Conservation (phyloP, 2,329 filamentous ascomycete genomes). For the Dryadomyces quercivorus region DNA sequence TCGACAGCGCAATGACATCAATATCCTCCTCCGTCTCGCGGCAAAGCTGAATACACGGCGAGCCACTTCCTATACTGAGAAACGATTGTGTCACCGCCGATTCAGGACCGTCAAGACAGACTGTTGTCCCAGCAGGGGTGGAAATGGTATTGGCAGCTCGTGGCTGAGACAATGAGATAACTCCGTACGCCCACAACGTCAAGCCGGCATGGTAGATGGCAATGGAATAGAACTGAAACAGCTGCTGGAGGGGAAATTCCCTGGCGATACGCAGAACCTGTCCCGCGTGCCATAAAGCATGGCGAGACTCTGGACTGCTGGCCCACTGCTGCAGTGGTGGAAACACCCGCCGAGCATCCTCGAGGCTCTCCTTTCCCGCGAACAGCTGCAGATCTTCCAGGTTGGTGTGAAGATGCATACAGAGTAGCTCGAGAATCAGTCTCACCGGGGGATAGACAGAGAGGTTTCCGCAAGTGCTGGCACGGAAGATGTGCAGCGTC, state of each 20-base stretch:
- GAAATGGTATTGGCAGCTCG: neutral
- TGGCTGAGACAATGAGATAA: conserved; percentile 24
- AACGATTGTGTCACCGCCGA: conserved; percentile 41
- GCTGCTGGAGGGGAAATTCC: conserved; percentile 27
- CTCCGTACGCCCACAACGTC: conserved; percentile 57
- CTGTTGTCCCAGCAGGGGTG: too few relatives aligned
- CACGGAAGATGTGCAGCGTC: conserved; percentile 26
- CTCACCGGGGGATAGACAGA: neutral
- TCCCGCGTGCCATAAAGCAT: conserved; percentile 12
- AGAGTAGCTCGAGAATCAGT: conserved; percentile 35
- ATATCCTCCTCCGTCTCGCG: conserved; percentile 6
- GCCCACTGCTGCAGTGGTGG: conserved; percentile 11
- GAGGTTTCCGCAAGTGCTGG: conserved; percentile 20
- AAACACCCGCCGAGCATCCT: conserved; percentile 38
- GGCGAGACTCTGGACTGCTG: conserved; percentile 2
- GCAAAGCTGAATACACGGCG: neutral
- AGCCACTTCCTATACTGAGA: conserved; percentile 41
- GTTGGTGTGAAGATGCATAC: conserved; percentile 53
- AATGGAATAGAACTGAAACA: conserved; percentile 57
- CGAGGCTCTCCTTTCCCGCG: conserved; percentile 53
- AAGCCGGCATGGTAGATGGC: conserved; percentile 57
- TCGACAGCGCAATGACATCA: conserved; percentile 35
- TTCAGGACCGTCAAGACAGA: conserved; percentile 35
- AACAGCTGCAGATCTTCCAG: conserved; percentile 55
- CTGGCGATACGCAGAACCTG: conserved; percentile 10